Evolutionary conservation across 805 yeast genomes (phyloP).

Genomic region (Myxozyma vanderwaltii): DNA sequence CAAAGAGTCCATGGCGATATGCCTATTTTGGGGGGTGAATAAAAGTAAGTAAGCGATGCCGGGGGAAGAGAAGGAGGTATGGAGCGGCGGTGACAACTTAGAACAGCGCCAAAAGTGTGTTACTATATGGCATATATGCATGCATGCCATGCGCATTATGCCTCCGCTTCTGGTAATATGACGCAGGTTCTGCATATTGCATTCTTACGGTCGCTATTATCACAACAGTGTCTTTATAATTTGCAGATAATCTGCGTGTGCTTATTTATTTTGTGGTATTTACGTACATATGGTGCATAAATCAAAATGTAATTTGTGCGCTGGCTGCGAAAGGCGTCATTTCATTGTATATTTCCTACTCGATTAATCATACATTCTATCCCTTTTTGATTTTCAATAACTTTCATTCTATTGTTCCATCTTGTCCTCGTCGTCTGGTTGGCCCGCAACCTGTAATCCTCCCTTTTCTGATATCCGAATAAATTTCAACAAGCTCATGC

Average conservation of each 20-base stretch:
- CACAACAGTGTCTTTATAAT: no score
- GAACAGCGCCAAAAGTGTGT: not conserved
- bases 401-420: not conserved
- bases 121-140: not conserved
- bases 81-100: not conserved
- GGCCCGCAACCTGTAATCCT: conserved; percentile 20
- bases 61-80: not conserved
- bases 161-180: no score
- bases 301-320: no score
- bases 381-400: not conserved
- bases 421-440: not conserved
- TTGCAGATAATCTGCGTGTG: no score
- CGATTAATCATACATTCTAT: not conserved
- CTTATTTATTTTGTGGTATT: no score
- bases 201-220: no score
- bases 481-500: conserved; percentile 63
- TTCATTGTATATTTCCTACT: no score
- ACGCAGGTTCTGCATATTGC: no score
- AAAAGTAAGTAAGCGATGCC: not conserved
- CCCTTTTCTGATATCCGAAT: conserved; percentile 40
- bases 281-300: no score
- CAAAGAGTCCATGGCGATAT: conserved; percentile 2
- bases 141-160: no score
- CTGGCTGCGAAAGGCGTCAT: no score
- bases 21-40: not conserved